Percentiles rank a stretch among this genome's conserved stretches.
These are phyloP conservation scores for Apiotrichum domesticum DNA, from an alignment of 1,284 basidiomycete genomes.

Conservation along the genomic window DNA sequence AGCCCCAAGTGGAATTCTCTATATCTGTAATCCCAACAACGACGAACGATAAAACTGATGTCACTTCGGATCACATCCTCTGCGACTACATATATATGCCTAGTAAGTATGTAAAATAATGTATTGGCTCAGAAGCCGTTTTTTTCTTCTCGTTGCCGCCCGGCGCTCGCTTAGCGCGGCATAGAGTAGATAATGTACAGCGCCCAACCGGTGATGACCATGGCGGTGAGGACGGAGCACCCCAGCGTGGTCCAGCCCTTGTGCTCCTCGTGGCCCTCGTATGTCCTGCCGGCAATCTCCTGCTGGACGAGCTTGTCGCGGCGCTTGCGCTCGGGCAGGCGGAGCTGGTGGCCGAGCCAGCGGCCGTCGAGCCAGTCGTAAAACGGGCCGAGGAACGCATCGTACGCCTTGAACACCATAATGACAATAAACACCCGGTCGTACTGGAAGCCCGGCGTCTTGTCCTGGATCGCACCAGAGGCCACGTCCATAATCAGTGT, in stretches of 20 bases:
- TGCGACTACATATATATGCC: too few relatives aligned
- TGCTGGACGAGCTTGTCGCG: slow-evolving; percentile 5
- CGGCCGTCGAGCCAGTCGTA: slow-evolving; percentile 39
- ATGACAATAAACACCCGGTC: slow-evolving; percentile 45
- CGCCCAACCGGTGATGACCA: slow-evolving; percentile 8
- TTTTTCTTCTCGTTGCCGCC: neutral
- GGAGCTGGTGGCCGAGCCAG: slow-evolving; percentile 41
- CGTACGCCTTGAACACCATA: slow-evolving; percentile 47
- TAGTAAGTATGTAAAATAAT: too few relatives aligned
- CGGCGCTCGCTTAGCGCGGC: neutral
- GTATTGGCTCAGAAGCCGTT: too few relatives aligned
- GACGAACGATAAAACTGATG: too few relatives aligned
- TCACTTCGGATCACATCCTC: too few relatives aligned
- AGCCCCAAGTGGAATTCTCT: too few relatives aligned
- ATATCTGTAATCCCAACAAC: too few relatives aligned
- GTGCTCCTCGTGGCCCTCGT: neutral
- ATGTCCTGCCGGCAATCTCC: neutral
- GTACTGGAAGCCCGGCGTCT: slow-evolving; percentile 33
- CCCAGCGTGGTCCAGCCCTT: neutral
- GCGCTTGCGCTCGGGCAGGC: slow-evolving; percentile 25
- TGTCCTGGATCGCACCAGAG: slow-evolving; percentile 47
- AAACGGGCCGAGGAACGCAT: slow-evolving; percentile 40
- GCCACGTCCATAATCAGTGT: slow-evolving; percentile 43
- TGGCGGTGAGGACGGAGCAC: neutral
- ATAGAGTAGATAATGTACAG: slow-evolving; percentile 11